phyloP scores from a whole-genome alignment of 345 rosid genomes.

The Eucalyptus coolabah region DNA sequence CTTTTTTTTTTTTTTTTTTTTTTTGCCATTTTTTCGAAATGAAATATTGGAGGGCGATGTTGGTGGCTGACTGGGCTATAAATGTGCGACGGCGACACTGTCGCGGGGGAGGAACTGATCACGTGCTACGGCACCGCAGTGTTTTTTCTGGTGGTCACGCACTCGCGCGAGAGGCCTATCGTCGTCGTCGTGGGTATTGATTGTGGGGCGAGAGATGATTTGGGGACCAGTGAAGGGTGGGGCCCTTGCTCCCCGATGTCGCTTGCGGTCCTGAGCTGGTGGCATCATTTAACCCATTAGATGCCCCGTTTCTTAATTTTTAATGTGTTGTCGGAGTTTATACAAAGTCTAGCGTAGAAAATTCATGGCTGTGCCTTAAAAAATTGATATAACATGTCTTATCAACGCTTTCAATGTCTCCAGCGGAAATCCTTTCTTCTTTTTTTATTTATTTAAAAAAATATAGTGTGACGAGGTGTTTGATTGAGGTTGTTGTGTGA shows the following conservation, averaged over 20 bases:
- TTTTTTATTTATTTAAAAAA: accelerated
- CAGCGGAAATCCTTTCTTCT: background rate
- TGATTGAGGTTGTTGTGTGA: background rate
- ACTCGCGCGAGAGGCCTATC: background rate
- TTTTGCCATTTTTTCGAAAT: background rate
- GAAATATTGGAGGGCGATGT: background rate
- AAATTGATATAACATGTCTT: background rate
- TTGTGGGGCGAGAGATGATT: background rate
- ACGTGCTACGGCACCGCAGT: background rate
- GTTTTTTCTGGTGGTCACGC: background rate
- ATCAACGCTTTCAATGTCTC: background rate
- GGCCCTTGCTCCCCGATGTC: background rate
- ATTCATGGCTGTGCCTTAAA: background rate
- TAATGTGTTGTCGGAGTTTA: background rate
- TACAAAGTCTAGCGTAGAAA: background rate
- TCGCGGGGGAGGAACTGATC: background rate
- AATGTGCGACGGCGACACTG: background rate
- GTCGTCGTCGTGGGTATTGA: background rate
- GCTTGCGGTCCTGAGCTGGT: background rate
- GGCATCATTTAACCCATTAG: background rate
- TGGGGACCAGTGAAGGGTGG: background rate
- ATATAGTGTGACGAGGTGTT: background rate
- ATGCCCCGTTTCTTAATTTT: background rate
- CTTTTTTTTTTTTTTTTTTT: background rate
- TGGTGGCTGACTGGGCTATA: background rate